These are phyloP conservation scores for Dactylella cylindrospora DNA, from an alignment of 2,329 filamentous ascomycete species.

Conservation along the genomic window DNA sequence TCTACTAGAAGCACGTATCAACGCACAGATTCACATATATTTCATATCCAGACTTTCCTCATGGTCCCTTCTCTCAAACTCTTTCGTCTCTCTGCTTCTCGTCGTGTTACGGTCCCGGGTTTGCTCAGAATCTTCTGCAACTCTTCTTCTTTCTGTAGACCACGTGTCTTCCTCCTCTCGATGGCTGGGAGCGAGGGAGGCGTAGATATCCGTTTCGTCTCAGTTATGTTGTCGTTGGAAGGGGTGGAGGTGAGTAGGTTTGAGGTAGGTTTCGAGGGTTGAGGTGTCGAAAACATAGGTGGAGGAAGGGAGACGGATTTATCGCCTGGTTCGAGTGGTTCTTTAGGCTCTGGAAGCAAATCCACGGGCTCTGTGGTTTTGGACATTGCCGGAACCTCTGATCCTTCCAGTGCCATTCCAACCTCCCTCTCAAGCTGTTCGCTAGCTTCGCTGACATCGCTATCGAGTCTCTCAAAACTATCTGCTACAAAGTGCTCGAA, in stretches of 20 bases:
- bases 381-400: not conserved
- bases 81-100: conserved; percentile 27
- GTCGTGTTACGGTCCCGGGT: conserved; percentile 22
- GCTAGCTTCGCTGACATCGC: conserved; percentile 23
- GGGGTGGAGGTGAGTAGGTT: not conserved
- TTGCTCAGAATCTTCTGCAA: conserved; percentile 27
- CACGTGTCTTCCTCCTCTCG: conserved; percentile 23
- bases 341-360: not conserved
- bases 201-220: conserved; percentile 12
- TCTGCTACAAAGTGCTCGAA: conserved; percentile 3
- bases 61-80: conserved; percentile 32
- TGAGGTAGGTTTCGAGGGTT: not conserved
- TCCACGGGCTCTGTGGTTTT: conserved; percentile 31
- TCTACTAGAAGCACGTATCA: too few species aligned
- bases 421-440: conserved; percentile 35
- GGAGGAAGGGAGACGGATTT: not conserved
- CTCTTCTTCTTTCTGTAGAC: conserved; percentile 30
- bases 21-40: too few species aligned
- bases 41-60: too few species aligned
- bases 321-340: not conserved
- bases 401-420: conserved; percentile 4
- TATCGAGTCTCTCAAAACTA: conserved; percentile 9
- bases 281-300: not conserved
- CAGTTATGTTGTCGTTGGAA: not conserved
- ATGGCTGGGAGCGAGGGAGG: not conserved